phyloP scores from a whole-genome alignment of 148 eudicot species.

The Simmondsia chinensis region DNA sequence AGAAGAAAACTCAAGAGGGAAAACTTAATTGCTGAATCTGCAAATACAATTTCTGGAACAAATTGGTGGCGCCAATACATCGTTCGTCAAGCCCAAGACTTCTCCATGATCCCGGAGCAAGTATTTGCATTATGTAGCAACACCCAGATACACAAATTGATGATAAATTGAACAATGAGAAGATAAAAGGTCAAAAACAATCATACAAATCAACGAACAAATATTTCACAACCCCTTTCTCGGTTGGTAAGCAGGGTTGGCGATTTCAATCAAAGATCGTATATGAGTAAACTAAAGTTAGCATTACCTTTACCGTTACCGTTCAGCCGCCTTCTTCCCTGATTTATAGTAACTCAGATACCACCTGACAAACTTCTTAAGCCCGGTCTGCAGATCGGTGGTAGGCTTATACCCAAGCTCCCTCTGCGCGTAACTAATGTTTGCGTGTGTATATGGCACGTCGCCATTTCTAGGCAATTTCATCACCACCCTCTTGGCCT shows the following conservation, averaged over 20 bases:
- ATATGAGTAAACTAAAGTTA: constrained; percentile 12
- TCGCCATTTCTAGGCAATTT: constrained; percentile 82
- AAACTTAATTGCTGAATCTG: no score
- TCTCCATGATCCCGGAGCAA: constrained; percentile 21
- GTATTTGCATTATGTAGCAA: constrained; percentile 25
- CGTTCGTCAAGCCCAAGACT: constrained; percentile 26
- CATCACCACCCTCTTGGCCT: constrained; percentile 56
- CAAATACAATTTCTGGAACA: constrained; percentile 34
- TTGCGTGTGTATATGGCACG: constrained; percentile 70
- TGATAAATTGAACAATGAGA: constrained; percentile 21
- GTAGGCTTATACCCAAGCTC: constrained; percentile 76
- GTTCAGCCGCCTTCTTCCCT: constrained; percentile 50
- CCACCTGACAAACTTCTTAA: constrained; percentile 81
- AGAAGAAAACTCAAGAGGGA: no score
- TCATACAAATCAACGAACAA: constrained; percentile 47
- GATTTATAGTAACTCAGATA: constrained; percentile 52
- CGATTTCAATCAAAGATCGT: constrained; percentile 5
- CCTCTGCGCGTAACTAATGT: constrained; percentile 58
- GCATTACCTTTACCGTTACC: constrained; percentile 13
- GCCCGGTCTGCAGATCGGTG: constrained; percentile 60
- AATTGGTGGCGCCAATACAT: constrained; percentile 22
- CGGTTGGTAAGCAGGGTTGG: constrained; percentile 11
- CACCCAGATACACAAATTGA: constrained; percentile 29
- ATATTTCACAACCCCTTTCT: constrained; percentile 31
- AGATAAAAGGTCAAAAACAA: constrained; percentile 27